Conservation (phyloP, 2,329 filamentous ascomycete genomes). For the Nothophoma quercina region DNA sequence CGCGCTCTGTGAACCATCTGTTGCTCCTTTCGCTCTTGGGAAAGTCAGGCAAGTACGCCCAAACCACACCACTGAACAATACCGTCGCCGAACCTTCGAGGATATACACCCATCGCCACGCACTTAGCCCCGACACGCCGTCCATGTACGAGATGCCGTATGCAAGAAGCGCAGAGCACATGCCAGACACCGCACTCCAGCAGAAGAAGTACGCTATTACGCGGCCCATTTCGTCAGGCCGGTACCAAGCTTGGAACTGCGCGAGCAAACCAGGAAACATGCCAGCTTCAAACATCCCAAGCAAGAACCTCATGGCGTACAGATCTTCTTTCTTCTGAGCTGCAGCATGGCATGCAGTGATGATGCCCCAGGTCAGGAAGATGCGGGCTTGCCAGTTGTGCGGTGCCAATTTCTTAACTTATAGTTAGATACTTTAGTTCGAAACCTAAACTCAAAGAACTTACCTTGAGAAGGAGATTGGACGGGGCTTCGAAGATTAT, state of each 20-base stretch:
- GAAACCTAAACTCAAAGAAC: too few relatives aligned
- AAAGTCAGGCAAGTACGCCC: slow-evolving; percentile 54
- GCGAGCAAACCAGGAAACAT: slow-evolving; percentile 42
- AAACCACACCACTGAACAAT: slow-evolving; percentile 50
- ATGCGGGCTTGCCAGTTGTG: slow-evolving; percentile 48
- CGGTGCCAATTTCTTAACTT: slow-evolving; percentile 45
- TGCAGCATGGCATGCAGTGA: slow-evolving; percentile 41
- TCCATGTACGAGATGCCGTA: slow-evolving; percentile 34
- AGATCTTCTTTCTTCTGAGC: slow-evolving; percentile 33
- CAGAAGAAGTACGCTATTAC: slow-evolving; percentile 48
- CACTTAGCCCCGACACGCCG: slow-evolving; percentile 23
- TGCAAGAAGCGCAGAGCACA: slow-evolving; percentile 41
- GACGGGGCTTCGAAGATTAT: slow-evolving; percentile 39
- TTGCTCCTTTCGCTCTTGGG: slow-evolving; percentile 51
- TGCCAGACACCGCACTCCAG: slow-evolving; percentile 43
- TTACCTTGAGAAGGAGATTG: slow-evolving; percentile 52
- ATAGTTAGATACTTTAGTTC: too few relatives aligned
- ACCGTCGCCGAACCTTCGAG: slow-evolving; percentile 56
- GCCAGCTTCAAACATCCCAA: slow-evolving; percentile 37
- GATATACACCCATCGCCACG: slow-evolving; percentile 51
- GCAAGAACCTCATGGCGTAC: slow-evolving; percentile 34
- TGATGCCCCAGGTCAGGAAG: slow-evolving; percentile 35
- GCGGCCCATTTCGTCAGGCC: slow-evolving; percentile 49
- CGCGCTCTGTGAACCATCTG: slow-evolving; percentile 49
- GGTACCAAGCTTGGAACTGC: slow-evolving; percentile 48